Evolutionary conservation across 164 flowering plant genomes (phyloP).

Genomic region (Annona squamosa): DNA sequence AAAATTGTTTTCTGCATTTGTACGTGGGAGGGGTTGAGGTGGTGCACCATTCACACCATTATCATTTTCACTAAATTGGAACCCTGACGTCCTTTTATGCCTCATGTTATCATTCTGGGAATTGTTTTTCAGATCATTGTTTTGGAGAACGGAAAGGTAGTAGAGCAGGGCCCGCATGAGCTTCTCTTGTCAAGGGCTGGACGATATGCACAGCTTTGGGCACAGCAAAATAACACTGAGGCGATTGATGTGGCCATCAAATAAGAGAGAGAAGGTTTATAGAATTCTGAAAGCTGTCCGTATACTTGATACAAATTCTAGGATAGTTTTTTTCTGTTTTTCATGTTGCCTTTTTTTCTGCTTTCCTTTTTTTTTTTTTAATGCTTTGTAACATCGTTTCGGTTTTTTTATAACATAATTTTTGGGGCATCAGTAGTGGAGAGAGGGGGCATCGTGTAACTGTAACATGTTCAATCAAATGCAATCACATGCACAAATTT

Average conservation of each 20-base stretch:
- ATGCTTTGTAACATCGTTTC: not conserved
- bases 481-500: too few species aligned
- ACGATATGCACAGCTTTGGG: slow-evolving; percentile 95
- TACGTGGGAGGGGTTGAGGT: not conserved
- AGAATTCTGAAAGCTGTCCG: not conserved
- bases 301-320: too few species aligned
- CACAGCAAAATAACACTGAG: slow-evolving; percentile 79
- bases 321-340: too few species aligned
- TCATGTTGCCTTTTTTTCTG: too few species aligned
- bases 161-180: slow-evolving; percentile 92
- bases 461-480: too few species aligned
- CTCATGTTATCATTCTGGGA: not conserved
- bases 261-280: slow-evolving; percentile 1
- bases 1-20: too few species aligned
- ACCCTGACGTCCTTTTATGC: not conserved
- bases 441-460: too few species aligned
- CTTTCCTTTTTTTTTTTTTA: not conserved
- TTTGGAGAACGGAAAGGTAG: slow-evolving; percentile 84
- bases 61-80: not conserved
- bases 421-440: not conserved
- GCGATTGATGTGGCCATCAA: slow-evolving; percentile 41
- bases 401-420: too few species aligned
- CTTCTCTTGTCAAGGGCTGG: slow-evolving; percentile 62
- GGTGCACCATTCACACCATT: not conserved
- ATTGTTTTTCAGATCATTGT: slow-evolving; percentile 65